Conservation (phyloP, 805 yeast genomes). For the Candida qinlingensis region DNA sequence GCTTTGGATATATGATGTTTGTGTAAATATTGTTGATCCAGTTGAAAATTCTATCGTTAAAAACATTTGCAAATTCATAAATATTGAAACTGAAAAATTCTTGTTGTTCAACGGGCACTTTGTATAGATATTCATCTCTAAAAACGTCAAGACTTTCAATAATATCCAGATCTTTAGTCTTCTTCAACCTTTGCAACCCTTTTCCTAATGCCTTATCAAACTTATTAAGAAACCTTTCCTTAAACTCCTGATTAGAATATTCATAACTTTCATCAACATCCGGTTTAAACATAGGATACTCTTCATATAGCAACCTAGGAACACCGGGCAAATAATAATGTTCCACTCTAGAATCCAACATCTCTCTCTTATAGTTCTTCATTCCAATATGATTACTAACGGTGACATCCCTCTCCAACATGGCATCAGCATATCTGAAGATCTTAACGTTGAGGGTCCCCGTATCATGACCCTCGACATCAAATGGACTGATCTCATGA, state of each 20-base stretch:
- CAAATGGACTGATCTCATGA: constrained; percentile 11
- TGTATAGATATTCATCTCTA: background rate
- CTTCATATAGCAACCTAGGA: constrained; percentile 20
- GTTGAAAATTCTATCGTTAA: constrained; percentile 6
- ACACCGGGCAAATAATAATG: constrained; percentile 20
- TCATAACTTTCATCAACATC: constrained; percentile 12
- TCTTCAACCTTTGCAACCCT: background rate
- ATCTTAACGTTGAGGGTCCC: constrained; percentile 4
- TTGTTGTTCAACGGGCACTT: background rate
- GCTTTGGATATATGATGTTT: constrained; percentile 5
- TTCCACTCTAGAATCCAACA: constrained; percentile 11
- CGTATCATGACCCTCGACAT: constrained; percentile 10
- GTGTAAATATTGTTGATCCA: background rate
- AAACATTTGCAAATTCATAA: constrained; percentile 16
- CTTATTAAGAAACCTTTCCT: constrained; percentile 5
- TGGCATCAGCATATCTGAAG: constrained; percentile 13
- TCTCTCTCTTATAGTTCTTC: constrained; percentile 5
- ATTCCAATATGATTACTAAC: constrained; percentile 19
- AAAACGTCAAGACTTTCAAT: background rate
- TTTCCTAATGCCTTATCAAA: constrained; percentile 11
- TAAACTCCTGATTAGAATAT: constrained; percentile 14
- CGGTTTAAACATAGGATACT: constrained; percentile 23
- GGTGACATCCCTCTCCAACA: constrained; percentile 20
- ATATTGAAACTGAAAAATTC: constrained; percentile 7
- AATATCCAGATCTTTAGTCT: background rate